These are phyloP conservation scores for Peribolospora baueri DNA, from an alignment of 768 basidiomycete genomes.

Conservation along the genomic window DNA sequence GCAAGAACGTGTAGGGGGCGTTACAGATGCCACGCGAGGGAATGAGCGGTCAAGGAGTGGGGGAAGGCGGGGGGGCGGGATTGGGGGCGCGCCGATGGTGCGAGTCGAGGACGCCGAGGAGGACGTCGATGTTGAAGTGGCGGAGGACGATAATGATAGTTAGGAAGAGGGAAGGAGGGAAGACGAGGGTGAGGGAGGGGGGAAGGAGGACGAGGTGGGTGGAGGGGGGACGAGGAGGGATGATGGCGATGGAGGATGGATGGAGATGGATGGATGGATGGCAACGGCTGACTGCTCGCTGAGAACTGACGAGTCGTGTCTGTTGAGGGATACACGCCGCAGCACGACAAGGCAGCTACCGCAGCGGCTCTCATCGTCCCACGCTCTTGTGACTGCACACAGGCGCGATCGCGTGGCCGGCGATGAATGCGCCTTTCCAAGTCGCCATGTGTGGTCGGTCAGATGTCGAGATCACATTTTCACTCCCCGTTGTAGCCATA, in stretches of 20 bases:
- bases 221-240: background rate
- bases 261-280: too few relatives aligned
- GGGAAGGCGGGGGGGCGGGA: slow-evolving; percentile 21
- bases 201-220: background rate
- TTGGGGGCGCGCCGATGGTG: slow-evolving; percentile 48
- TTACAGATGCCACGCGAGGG: background rate
- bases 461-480: too few relatives aligned
- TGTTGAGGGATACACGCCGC: too few relatives aligned
- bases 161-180: background rate
- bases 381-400: too few relatives aligned
- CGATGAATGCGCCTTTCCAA: too few relatives aligned
- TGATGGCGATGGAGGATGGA: slow-evolving; percentile 12
- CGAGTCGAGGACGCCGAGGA: slow-evolving; percentile 87
- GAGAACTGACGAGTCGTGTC: too few relatives aligned
- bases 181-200: background rate
- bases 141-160: slow-evolving; percentile 27
- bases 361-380: too few relatives aligned
- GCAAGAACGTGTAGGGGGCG: background rate
- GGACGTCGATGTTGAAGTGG: slow-evolving; percentile 56
- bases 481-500: too few relatives aligned
- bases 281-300: too few relatives aligned
- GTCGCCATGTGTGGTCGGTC: too few relatives aligned
- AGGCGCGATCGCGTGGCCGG: too few relatives aligned
- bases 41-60: slow-evolving; percentile 46
- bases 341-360: too few relatives aligned